These are phyloP conservation scores for Ophiostoma himal-ulmi DNA, from an alignment of 2,329 filamentous ascomycete genomes.

Conservation along the genomic window DNA sequence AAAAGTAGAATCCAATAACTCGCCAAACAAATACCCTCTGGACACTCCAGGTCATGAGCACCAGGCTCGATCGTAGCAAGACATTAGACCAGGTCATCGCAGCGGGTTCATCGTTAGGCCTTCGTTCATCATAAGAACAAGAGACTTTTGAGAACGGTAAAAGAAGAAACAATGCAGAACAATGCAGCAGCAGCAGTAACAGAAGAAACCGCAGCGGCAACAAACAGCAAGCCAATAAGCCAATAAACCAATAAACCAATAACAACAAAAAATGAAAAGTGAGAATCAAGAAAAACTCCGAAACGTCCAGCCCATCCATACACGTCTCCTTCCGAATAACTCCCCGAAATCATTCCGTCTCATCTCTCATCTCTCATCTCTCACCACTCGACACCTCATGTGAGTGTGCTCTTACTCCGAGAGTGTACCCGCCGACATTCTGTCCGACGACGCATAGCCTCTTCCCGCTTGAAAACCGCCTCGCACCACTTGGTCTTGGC, in stretches of 20 bases:
- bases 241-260: constrained; percentile 23
- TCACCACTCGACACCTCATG: background rate
- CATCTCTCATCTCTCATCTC: constrained; percentile 1
- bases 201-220: constrained; percentile 21
- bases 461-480: constrained; percentile 58
- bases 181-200: too few relatives aligned
- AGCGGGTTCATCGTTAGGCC: constrained; percentile 12
- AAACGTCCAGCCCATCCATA: constrained; percentile 15
- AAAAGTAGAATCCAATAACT: constrained; percentile 24
- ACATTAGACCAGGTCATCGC: constrained; percentile 18
- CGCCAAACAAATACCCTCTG: constrained; percentile 16
- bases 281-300: constrained; percentile 21
- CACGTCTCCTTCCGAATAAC: background rate
- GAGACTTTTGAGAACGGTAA: constrained; percentile 9
- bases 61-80: constrained; percentile 21
- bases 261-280: constrained; percentile 20
- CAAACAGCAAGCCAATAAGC: constrained; percentile 15
- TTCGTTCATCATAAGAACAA: constrained; percentile 17
- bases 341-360: constrained; percentile 13
- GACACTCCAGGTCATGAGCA: constrained; percentile 19
- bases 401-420: constrained; percentile 50
- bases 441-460: constrained; percentile 50
- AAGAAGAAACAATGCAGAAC: constrained; percentile 16
- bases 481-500: constrained; percentile 60
- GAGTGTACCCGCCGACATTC: constrained; percentile 46